A percentile compares a stretch with the other conserved stretches of the same genome.
Conservation (phyloP, 148 eudicot genomes). For the Rheum nobile region DNA sequence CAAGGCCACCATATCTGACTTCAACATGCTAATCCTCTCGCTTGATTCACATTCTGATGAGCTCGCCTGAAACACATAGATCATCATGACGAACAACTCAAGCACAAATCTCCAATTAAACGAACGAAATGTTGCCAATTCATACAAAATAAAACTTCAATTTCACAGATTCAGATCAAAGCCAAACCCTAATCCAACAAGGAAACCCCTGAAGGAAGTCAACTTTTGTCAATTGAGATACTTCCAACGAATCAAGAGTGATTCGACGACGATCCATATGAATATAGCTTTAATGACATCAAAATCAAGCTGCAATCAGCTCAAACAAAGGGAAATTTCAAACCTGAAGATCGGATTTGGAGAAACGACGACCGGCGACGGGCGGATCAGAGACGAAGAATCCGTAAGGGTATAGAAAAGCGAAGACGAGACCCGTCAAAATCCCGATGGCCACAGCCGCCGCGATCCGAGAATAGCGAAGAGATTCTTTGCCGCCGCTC, state of each 20-base stretch:
- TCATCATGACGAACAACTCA: background rate
- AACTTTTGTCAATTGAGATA: background rate
- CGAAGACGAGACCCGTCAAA: slow-evolving; percentile 37
- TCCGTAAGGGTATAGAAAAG: slow-evolving; percentile 51
- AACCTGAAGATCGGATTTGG: slow-evolving; percentile 34
- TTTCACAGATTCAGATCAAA: background rate
- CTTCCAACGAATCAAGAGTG: background rate
- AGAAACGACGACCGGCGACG: slow-evolving; percentile 13
- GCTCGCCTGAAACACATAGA: background rate
- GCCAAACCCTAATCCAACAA: background rate
- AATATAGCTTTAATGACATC: background rate
- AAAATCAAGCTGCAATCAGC: background rate
- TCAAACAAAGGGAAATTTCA: background rate
- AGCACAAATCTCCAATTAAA: background rate
- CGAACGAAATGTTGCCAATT: background rate
- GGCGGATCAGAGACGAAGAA: slow-evolving; percentile 28
- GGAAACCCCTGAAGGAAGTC: background rate
- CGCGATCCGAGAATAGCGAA: slow-evolving; percentile 34
- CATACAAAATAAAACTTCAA: background rate
- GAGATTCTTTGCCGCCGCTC: slow-evolving; percentile 16
- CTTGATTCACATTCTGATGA: slow-evolving; percentile 45
- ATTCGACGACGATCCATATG: background rate
- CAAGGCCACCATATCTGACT: slow-evolving; percentile 39
- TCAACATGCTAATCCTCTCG: slow-evolving; percentile 41
- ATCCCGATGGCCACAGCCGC: slow-evolving; percentile 52